Base-by-base conservation (phyloP, 805 yeast genomes). In the Kodamaea nitidulidarum region DNA sequence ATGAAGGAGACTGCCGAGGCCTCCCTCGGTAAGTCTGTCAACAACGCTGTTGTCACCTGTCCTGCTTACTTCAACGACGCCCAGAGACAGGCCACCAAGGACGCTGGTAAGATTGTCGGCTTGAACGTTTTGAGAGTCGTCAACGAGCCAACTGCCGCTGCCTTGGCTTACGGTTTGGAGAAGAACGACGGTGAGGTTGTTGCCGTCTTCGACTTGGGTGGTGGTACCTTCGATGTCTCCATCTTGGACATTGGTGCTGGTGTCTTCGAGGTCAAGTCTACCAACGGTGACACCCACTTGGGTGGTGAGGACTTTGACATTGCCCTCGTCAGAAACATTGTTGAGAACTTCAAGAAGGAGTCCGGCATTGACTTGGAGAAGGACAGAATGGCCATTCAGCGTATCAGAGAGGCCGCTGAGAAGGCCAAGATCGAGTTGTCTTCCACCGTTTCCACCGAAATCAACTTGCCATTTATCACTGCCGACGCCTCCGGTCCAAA, bases 1-100 rank as follows among this genome's bases (percentile, higher is more conserved):
- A 90, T 88, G 96, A 90, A 88, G 81, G 96, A 90, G 75, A 90
- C 96, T 51, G 96, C 97, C 50, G 96, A 88, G 70, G 81, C 86
- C 48, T 83, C 84, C 75, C 73, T 88, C 54, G 93, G 95, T 69
- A 88, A 87, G 77, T 59, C 81, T 32, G 91, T 82, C 54, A 80
- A 78, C 73, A 84, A 87, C 65, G 96, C 97, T 45, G 95, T 84
- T 50, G 95, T 84, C 51, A 84, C 95, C 37, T 90, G 88, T 51
- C 95, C 95, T 47, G 95, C 95, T 46, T 84, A 84, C 71, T 84
- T 84, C 75, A 84, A 84, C 70, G 95, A 84, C 65, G 85, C 95
- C 49, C 95, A 84, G 73, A 80, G 95, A 70, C 95, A 85, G 71
- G 95, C 95, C 52, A 84, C 95, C 63, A 88, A 88, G 75, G 95